A percentile compares a stretch with the other conserved stretches of the same genome.
Evolutionary conservation across 768 basidiomycete genomes (phyloP).

Genomic region (Trametes sanguinea): DNA sequence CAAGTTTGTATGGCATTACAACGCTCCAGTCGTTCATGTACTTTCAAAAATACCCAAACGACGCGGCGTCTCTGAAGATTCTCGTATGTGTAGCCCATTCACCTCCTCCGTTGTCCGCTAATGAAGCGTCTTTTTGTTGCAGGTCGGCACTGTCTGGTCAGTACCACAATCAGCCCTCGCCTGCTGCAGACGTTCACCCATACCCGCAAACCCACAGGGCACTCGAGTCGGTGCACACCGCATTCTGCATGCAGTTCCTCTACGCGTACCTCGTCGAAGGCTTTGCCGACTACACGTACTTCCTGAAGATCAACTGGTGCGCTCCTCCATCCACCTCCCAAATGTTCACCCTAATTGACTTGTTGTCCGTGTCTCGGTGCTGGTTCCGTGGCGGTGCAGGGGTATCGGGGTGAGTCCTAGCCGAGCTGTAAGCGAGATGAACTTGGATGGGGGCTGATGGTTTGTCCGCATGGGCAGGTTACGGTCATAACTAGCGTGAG

Average conservation of each 20-base stretch:
- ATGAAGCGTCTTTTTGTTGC: background rate
- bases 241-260: slow-evolving; percentile 19
- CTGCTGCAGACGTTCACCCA: background rate
- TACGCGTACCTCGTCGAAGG: slow-evolving; percentile 17
- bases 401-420: slow-evolving; percentile 12
- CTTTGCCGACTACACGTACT: slow-evolving; percentile 4
- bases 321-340: background rate
- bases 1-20: slow-evolving; percentile 13
- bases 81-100: background rate
- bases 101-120: background rate
- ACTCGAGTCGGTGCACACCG: slow-evolving; percentile 16
- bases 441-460: background rate
- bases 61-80: background rate
- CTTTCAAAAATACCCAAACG: slow-evolving; percentile 15
- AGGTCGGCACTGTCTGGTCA: slow-evolving; percentile 16
- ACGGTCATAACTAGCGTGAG: slow-evolving; percentile 11
- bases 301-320: slow-evolving; percentile 11
- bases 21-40: slow-evolving; percentile 18
- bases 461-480: background rate
- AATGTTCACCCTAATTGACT: background rate
- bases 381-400: slow-evolving; percentile 6
- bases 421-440: background rate
- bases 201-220: background rate
- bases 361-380: background rate
- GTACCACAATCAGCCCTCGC: too few relatives aligned